Evolutionary conservation across 2,329 filamentous ascomycete genomes (phyloP).

Genomic region (Paracoccidioides lutzii): DNA sequence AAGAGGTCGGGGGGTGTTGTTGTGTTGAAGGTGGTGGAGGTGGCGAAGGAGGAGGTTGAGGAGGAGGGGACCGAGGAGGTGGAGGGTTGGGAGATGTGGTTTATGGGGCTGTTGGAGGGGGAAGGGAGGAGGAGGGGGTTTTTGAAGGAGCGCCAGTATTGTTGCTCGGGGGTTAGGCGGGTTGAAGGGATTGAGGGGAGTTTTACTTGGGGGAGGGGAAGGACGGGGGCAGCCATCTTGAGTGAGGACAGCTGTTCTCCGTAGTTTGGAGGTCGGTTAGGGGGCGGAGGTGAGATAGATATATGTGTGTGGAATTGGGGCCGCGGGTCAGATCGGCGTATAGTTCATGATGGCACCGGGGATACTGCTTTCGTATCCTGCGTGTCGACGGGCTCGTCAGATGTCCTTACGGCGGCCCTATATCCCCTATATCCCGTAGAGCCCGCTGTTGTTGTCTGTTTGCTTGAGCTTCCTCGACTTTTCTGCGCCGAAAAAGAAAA

Average conservation of each 20-base stretch:
- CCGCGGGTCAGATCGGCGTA: too few species aligned
- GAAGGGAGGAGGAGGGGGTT: slow-evolving; percentile 82
- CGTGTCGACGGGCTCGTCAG: too few species aligned
- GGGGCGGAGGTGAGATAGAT: background rate
- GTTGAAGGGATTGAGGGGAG: slow-evolving; percentile 70
- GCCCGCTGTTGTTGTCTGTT: background rate
- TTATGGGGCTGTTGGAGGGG: slow-evolving; percentile 78
- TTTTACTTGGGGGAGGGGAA: slow-evolving; percentile 67
- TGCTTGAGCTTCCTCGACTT: background rate
- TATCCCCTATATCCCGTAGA: too few species aligned
- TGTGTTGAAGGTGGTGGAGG: slow-evolving; percentile 36
- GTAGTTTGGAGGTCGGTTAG: background rate
- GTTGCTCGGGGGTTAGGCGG: slow-evolving; percentile 70
- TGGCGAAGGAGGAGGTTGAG: slow-evolving; percentile 28
- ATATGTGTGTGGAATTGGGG: background rate
- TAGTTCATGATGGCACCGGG: too few species aligned
- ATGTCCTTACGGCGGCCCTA: too few species aligned
- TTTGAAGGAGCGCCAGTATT: slow-evolving; percentile 93
- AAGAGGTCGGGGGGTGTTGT: slow-evolving; percentile 54
- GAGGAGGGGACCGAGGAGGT: slow-evolving; percentile 35
- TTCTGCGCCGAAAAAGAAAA: background rate
- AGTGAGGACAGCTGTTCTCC: too few species aligned
- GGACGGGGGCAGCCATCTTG: slow-evolving; percentile 73
- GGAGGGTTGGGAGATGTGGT: slow-evolving; percentile 66
- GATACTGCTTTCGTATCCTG: too few species aligned